Evolutionary conservation across 176 grass and related monocot species (phyloP).

Genomic region (Themeda triandra): DNA sequence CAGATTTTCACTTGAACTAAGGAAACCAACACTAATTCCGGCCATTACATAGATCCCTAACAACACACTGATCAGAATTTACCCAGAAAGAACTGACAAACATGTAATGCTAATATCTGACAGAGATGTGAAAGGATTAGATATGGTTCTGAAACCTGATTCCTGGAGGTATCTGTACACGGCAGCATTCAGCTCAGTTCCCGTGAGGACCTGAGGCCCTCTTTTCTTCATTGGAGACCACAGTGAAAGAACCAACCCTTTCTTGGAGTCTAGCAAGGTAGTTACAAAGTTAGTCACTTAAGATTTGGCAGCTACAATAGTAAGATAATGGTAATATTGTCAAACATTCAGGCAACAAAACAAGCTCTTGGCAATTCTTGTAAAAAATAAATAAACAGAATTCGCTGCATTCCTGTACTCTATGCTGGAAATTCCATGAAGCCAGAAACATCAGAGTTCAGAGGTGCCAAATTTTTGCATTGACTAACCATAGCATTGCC

Average conservation of each 20-base stretch:
- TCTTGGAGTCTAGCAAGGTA: not conserved
- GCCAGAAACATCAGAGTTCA: not conserved
- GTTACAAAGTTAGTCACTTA: not conserved
- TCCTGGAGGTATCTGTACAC: slow-evolving; percentile 49
- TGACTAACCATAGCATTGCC: not conserved
- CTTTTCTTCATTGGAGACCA: slow-evolving; percentile 10
- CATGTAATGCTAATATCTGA: not conserved
- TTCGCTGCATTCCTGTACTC: not conserved
- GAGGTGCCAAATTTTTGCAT: not conserved
- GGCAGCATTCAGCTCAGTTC: slow-evolving; percentile 38
- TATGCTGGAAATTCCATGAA: not conserved
- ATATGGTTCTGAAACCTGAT: slow-evolving; percentile 21
- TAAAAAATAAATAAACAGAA: not conserved
- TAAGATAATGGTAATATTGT: not conserved
- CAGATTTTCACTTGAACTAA: not conserved
- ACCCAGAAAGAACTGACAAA: not conserved
- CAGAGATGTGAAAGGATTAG: not conserved
- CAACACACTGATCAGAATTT: not conserved
- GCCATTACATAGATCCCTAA: not conserved
- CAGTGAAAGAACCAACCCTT: not conserved
- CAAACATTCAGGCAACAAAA: not conserved
- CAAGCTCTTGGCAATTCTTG: not conserved
- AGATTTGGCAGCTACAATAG: not conserved
- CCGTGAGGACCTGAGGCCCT: slow-evolving; percentile 21
- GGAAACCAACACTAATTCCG: not conserved